phyloP scores from a whole-genome alignment of 306 rosid species.

The Sicyos baderoa region DNA sequence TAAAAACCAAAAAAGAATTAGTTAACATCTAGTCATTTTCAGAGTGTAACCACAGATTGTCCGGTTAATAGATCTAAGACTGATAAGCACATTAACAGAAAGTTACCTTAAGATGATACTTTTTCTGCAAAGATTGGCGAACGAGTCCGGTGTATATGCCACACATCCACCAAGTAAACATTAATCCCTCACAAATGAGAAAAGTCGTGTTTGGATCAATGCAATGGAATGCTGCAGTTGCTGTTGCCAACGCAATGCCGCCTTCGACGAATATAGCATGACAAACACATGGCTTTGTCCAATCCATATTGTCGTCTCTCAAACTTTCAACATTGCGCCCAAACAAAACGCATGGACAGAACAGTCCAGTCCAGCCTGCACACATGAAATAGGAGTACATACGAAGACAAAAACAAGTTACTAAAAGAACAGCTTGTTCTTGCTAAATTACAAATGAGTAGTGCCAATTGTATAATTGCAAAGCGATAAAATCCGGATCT shows the following conservation, averaged over 20 bases:
- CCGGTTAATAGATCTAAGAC: neutral
- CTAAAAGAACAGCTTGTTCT: neutral
- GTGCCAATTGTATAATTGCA: neutral
- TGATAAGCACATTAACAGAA: neutral
- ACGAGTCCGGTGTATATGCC: constrained; percentile 82
- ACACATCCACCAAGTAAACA: constrained; percentile 98
- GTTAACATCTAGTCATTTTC: neutral
- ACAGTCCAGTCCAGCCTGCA: constrained; percentile 77
- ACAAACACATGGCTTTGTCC: constrained; percentile 77
- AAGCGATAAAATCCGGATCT: neutral
- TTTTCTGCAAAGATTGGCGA: constrained; percentile 82
- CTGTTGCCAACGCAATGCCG: constrained; percentile 76
- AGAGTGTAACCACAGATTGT: neutral
- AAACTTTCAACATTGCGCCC: constrained; percentile 79
- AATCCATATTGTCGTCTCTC: constrained; percentile 63
- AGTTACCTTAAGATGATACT: constrained; percentile 82
- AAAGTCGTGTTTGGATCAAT: constrained; percentile 54
- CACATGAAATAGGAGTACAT: neutral
- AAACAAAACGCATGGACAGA: constrained; percentile 88
- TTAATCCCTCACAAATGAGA: constrained; percentile 72
- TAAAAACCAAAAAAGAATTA: no score
- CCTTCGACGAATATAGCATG: constrained; percentile 92
- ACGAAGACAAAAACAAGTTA: neutral
- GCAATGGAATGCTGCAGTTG: constrained; percentile 52
- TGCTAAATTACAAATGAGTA: neutral